Percentiles rank a stretch among this genome's conserved stretches.
Conservation (phyloP, 2,329 filamentous ascomycete genomes). For the Dendrostoma leiphaemia region DNA sequence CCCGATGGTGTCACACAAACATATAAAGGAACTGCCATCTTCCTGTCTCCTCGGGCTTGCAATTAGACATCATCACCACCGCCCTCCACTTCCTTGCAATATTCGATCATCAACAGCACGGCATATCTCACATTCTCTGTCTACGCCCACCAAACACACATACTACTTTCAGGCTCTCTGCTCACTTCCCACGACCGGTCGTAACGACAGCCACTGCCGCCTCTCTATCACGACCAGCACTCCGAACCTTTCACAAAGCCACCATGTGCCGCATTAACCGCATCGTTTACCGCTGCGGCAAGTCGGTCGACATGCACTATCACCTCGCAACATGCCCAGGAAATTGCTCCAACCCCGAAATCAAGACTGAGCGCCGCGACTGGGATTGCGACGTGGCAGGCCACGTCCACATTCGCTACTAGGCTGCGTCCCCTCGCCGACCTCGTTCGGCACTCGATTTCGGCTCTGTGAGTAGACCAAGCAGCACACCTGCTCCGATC, state of each 20-base stretch:
- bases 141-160: background rate
- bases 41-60: constrained; percentile 2
- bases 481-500: background rate
- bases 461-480: background rate
- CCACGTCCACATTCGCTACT: background rate
- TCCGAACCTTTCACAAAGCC: background rate
- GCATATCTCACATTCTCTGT: background rate
- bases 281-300: constrained; percentile 10
- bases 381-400: background rate
- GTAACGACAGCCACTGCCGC: background rate
- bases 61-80: constrained; percentile 14
- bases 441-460: background rate
- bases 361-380: background rate
- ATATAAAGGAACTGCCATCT: constrained; percentile 16
- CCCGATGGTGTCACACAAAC: constrained; percentile 8
- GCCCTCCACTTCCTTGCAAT: constrained; percentile 1
- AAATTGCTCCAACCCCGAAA: background rate
- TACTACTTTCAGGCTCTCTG: background rate
- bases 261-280: constrained; percentile 11
- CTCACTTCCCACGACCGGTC: background rate
- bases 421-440: background rate
- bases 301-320: background rate
- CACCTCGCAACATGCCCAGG: background rate
- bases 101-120: background rate
- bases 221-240: background rate